Percentiles rank a stretch among this genome's conserved stretches.
Conservation (phyloP, 2,329 filamentous ascomycete species). For the Aspergillus quadricinctus region DNA sequence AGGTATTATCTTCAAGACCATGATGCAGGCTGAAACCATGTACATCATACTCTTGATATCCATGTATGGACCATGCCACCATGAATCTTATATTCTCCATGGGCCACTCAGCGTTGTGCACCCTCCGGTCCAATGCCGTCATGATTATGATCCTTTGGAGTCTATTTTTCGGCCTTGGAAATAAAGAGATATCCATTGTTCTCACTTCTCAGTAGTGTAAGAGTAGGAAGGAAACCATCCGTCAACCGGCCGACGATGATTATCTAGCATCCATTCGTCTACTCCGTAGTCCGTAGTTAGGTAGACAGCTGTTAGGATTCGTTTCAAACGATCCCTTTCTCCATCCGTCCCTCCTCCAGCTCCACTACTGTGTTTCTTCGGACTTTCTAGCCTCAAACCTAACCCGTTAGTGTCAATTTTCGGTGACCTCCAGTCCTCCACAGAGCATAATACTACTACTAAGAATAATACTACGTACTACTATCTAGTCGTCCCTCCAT, state of each 20-base stretch:
- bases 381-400: conserved; percentile 17
- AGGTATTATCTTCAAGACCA: neutral
- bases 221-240: too few relatives aligned
- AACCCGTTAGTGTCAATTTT: neutral
- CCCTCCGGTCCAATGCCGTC: neutral
- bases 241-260: neutral
- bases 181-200: neutral
- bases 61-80: neutral
- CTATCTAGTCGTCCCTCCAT: neutral
- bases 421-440: neutral
- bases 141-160: neutral
- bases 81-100: neutral
- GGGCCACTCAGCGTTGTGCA: neutral
- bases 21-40: neutral
- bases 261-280: neutral
- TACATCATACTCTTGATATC: neutral
- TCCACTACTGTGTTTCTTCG: conserved; percentile 18
- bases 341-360: conserved; percentile 9
- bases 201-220: too few relatives aligned
- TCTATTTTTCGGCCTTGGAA: neutral
- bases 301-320: neutral
- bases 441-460: neutral
- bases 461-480: neutral
- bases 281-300: too few relatives aligned
- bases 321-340: neutral